Evolutionary conservation across 1,284 basidiomycete species (phyloP).

Genomic region (Ceratobasidium sp.): DNA sequence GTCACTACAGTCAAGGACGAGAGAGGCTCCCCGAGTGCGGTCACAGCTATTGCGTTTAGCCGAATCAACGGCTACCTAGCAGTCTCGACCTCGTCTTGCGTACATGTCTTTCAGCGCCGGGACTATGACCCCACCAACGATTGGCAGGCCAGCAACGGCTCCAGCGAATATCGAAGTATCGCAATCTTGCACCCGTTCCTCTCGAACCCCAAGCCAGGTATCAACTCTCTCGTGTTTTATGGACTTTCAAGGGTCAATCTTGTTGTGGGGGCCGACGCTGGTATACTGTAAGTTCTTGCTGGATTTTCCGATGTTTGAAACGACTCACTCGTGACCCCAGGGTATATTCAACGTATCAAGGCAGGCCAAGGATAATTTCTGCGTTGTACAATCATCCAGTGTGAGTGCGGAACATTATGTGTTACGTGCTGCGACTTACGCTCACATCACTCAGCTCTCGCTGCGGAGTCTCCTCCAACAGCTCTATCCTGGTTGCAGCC

Average conservation of each 20-base stretch:
- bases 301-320: neutral
- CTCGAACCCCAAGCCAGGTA: neutral
- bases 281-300: neutral
- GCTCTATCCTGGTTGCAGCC: neutral
- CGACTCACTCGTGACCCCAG: neutral
- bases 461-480: neutral
- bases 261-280: neutral
- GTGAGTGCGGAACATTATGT: too few species aligned
- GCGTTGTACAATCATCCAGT: too few species aligned
- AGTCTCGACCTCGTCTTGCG: neutral
- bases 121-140: too few species aligned
- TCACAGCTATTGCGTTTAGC: slow-evolving; percentile 1
- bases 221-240: neutral
- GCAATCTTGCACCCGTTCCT: too few species aligned
- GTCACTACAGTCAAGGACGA: too few species aligned
- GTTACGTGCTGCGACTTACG: neutral
- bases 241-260: neutral
- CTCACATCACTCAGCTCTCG: neutral
- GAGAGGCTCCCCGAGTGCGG: too few species aligned
- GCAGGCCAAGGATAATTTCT: too few species aligned
- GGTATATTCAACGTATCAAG: too few species aligned
- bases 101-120: neutral
- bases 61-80: neutral
- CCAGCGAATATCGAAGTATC: neutral
- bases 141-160: too few species aligned